phyloP scores from a whole-genome alignment of 768 basidiomycete species.

The Megacollybia marginata region DNA sequence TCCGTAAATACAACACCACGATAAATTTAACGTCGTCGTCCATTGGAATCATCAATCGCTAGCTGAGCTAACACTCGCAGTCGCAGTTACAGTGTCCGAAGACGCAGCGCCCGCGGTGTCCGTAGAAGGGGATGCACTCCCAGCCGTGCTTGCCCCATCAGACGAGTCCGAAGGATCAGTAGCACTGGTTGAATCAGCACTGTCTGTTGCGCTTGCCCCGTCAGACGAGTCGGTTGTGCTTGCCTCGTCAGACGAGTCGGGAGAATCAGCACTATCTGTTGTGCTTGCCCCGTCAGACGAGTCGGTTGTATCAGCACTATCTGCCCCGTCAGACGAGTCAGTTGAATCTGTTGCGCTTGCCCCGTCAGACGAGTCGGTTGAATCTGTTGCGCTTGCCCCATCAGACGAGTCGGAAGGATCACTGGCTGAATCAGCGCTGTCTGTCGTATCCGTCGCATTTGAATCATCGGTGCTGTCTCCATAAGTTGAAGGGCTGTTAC shows the following conservation, averaged over 20 bases:
- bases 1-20: too few species aligned
- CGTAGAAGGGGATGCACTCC: neutral
- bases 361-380: slow-evolving; percentile 4
- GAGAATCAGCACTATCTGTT: slow-evolving; percentile 2
- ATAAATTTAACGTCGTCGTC: neutral
- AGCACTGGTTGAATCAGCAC: slow-evolving; percentile 3
- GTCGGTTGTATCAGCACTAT: slow-evolving; percentile 1
- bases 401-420: slow-evolving; percentile 8
- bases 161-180: neutral
- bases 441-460: neutral
- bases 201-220: slow-evolving; percentile 1
- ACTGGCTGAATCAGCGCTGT: slow-evolving; percentile 5
- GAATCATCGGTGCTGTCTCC: slow-evolving; percentile 7
- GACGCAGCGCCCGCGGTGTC: slow-evolving; percentile 8
- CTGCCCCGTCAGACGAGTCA: slow-evolving; percentile 10
- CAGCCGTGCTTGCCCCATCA: too few species aligned
- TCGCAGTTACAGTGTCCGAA: slow-evolving; percentile 6
- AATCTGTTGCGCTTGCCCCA: slow-evolving; percentile 1
- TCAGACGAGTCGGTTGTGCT: slow-evolving; percentile 3
- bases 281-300: slow-evolving; percentile 6
- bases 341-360: slow-evolving; percentile 4
- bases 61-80: slow-evolving; percentile 1
- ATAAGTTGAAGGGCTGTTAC: neutral
- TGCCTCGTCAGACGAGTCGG: too few species aligned
- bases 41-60: neutral